Evolutionary conservation across 192 early-diverging fungal species (phyloP), one percentile per base, ranked within the genome.

Genomic region (Podochytrium sp.): DNA sequence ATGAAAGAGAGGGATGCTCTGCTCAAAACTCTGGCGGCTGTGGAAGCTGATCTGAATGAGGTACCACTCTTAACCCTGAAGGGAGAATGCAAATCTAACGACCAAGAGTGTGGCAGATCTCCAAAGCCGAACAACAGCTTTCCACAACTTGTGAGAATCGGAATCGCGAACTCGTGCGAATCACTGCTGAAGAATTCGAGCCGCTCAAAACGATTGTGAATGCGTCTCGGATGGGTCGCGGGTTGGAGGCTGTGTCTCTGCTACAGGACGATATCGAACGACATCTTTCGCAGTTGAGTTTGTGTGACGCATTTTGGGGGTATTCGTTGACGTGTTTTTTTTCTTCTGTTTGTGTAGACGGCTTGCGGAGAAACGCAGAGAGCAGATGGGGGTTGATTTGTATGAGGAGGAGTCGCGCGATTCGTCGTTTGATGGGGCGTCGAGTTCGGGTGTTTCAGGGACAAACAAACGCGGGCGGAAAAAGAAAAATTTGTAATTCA

Each of bases 181-280:
- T n/a, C n/a, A 29, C 14, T 29, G 56, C 18, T 16, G 32, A 16
- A 1, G 56, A 58, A 29, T 58, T 23, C 29, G 56, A 58, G 23
- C 56, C 29, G 18, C 56, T 58, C 20, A 14, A 16, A 16, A 1
- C 20, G 25, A 16, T 18, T 18, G 20, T 58, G 25, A 29, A 58
- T 29, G 20, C 56, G 16, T 18, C 16, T 16, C 56, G 56, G 25
- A 33, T 30, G 32, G 14, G 32, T 1, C 56, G 16, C 20, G 23
- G 25, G 14, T 20, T 65, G 41, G 41, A 38, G 29, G 41, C 64
- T 20, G 7, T 65, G 25, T 65, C 64, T 23, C 38, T 20, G 6
- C 23, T 65, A 33, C 64, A 65, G 32, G 64, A 65, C 23, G 64
- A 65, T 29, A 65, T 65, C 29, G 64, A 65, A 25, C 33, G 23